Evolutionary conservation across 345 rosid species (phyloP).

Genomic region (Gynandropsis gynandra): DNA sequence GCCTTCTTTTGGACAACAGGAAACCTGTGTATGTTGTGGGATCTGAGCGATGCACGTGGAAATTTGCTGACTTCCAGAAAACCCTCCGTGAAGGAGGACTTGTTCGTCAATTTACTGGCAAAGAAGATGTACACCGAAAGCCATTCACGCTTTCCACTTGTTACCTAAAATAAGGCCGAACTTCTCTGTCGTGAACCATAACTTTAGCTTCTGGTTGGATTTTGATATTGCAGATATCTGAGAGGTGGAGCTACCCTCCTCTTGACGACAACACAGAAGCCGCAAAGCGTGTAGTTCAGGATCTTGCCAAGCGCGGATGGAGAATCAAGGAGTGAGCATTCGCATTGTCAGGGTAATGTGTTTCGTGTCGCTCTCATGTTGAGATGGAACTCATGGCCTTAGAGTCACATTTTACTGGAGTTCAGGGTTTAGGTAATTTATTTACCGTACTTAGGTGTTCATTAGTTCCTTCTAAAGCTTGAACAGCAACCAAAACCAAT

Average conservation of each 20-base stretch:
- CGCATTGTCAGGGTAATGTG: too few relatives aligned
- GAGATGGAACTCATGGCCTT: too few relatives aligned
- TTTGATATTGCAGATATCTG: conserved; percentile 45
- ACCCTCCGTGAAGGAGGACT: conserved; percentile 59
- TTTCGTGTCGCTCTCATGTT: too few relatives aligned
- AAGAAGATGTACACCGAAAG: conserved; percentile 61
- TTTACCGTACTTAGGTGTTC: too few relatives aligned
- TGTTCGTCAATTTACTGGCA: conserved; percentile 65
- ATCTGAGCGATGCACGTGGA: conserved; percentile 78
- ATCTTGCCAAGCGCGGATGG: conserved; percentile 66
- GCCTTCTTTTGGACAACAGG: conserved; percentile 33
- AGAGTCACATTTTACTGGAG: too few relatives aligned
- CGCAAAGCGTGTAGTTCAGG: conserved; percentile 56
- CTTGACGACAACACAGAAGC: conserved; percentile 72
- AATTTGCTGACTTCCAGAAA: conserved; percentile 72
- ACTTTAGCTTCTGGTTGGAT: conserved; percentile 13
- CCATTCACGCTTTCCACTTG: background rate
- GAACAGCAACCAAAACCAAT: too few relatives aligned
- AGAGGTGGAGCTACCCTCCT: conserved; percentile 81
- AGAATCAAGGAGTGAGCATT: too few relatives aligned
- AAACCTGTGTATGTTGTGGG: conserved; percentile 84
- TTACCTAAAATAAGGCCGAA: background rate
- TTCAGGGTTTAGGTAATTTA: too few relatives aligned
- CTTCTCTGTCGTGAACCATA: background rate
- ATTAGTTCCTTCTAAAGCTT: too few relatives aligned